A percentile compares a stretch with the other conserved stretches of the same genome.
phyloP scores from a whole-genome alignment of 129 eudicot species.

The Kitagawia praeruptora region DNA sequence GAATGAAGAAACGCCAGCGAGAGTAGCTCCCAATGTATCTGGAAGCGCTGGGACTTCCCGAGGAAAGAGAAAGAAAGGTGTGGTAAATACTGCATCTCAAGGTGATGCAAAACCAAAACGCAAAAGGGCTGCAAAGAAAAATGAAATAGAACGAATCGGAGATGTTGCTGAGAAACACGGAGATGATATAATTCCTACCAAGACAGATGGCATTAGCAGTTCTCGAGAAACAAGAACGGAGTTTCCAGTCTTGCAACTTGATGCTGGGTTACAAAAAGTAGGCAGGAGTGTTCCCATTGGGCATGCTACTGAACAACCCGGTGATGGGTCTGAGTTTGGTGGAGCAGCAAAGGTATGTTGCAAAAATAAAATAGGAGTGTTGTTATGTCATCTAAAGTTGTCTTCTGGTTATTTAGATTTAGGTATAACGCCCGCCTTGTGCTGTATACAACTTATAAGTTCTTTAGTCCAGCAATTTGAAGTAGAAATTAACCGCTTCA shows the following conservation, averaged over 20 bases:
- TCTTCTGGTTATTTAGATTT: not conserved
- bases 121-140: conserved; percentile 1
- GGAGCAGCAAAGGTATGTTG: conserved; percentile 16
- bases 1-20: not conserved
- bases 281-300: conserved; percentile 9
- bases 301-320: conserved; percentile 4
- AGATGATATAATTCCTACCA: not conserved
- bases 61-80: conserved; percentile 5
- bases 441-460: not conserved
- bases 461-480: not conserved
- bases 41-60: not conserved
- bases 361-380: not conserved
- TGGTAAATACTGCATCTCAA: conserved; percentile 2
- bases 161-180: not conserved
- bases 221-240: not conserved
- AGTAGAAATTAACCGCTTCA: not conserved
- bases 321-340: not conserved
- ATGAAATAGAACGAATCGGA: conserved; percentile 3
- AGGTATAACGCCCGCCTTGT: not conserved
- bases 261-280: not conserved
- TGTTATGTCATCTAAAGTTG: not conserved
- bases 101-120: conserved; percentile 11
- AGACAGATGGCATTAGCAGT: conserved; percentile 5
- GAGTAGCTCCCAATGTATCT: not conserved
- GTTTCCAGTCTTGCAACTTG: not conserved